phyloP scores from a whole-genome alignment of 495 filamentous ascomycete species.

The Parathielavia hyrcaniae region DNA sequence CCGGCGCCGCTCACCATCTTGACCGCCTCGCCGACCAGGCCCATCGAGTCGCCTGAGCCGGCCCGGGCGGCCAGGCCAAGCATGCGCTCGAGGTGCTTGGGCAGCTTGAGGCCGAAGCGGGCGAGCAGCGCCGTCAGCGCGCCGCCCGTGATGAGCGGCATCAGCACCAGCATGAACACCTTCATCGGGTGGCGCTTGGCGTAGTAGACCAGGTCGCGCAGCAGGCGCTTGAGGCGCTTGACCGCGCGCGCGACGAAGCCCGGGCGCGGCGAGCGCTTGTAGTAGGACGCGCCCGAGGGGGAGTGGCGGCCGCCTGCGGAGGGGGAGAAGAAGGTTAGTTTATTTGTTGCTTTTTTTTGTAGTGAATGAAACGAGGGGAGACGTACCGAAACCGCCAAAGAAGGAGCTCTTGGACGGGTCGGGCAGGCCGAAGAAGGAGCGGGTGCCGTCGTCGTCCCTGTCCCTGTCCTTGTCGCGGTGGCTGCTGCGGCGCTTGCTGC shows the following conservation, averaged over 20 bases:
- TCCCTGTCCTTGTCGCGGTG: conserved; percentile 26
- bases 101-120: conserved; percentile 70
- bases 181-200: conserved; percentile 73
- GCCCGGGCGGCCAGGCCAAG: conserved; percentile 50
- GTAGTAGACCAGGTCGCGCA: conserved; percentile 70
- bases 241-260: conserved; percentile 67
- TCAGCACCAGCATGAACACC: conserved; percentile 74
- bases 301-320: neutral
- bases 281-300: conserved; percentile 54
- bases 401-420: conserved; percentile 41
- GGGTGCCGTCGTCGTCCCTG: conserved; percentile 6
- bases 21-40: conserved; percentile 48
- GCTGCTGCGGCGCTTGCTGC: conserved; percentile 1
- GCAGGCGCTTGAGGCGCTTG: conserved; percentile 61
- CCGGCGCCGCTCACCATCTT: conserved; percentile 37
- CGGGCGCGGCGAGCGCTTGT: conserved; percentile 65
- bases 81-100: conserved; percentile 50
- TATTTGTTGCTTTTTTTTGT: conserved; percentile 49
- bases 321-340: conserved; percentile 1
- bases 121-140: conserved; percentile 64
- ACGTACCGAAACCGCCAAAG: conserved; percentile 45
- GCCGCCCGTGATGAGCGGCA: conserved; percentile 78
- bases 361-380: conserved; percentile 51
- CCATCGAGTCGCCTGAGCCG: conserved; percentile 46
- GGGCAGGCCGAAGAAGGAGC: conserved; percentile 11